A percentile compares a stretch with the other conserved stretches of the same genome.
Evolutionary conservation across 768 basidiomycete genomes (phyloP).

Genomic region (Imleria badia): DNA sequence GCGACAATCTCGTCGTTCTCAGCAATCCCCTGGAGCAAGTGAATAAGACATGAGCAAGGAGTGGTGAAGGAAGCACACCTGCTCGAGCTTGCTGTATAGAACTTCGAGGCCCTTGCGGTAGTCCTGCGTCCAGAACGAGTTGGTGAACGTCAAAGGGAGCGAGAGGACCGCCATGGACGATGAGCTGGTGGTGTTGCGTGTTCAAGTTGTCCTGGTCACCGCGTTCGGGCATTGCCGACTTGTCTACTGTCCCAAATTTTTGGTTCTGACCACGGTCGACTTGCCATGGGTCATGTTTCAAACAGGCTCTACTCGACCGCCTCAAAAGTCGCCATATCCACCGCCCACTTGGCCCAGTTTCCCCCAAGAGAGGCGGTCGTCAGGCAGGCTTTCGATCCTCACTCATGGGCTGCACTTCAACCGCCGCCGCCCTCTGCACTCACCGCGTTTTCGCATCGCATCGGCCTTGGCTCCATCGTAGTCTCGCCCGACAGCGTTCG

Average conservation of each 20-base stretch:
- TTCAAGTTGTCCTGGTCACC: neutral
- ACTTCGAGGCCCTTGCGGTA: slow-evolving; percentile 82
- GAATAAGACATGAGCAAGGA: slow-evolving; percentile 10
- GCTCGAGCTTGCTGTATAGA: slow-evolving; percentile 72
- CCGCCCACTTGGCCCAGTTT: slow-evolving; percentile 53
- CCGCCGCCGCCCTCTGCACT: slow-evolving; percentile 72
- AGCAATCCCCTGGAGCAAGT: slow-evolving; percentile 57
- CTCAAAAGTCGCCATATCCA: slow-evolving; percentile 51
- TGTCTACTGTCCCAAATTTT: slow-evolving; percentile 28
- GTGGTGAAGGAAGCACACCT: slow-evolving; percentile 44
- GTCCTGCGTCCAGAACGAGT: slow-evolving; percentile 95
- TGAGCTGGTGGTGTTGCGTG: slow-evolving; percentile 7
- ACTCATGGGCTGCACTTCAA: slow-evolving; percentile 69
- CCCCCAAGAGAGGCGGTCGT: slow-evolving; percentile 58
- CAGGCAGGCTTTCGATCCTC: slow-evolving; percentile 52
- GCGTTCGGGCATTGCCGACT: slow-evolving; percentile 31
- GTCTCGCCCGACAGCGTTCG: slow-evolving; percentile 53
- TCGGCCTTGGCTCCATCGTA: slow-evolving; percentile 65
- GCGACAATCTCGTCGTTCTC: slow-evolving; percentile 84
- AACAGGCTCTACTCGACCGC: slow-evolving; percentile 52
- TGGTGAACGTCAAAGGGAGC: slow-evolving; percentile 83
- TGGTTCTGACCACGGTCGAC: slow-evolving; percentile 7
- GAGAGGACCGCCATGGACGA: slow-evolving; percentile 78
- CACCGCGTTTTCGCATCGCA: slow-evolving; percentile 72
- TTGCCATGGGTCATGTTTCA: slow-evolving; percentile 58